A percentile compares a stretch with the other conserved stretches of the same genome.
Conservation (phyloP, 164 flowering plant genomes). For the Hamamelis virginiana region DNA sequence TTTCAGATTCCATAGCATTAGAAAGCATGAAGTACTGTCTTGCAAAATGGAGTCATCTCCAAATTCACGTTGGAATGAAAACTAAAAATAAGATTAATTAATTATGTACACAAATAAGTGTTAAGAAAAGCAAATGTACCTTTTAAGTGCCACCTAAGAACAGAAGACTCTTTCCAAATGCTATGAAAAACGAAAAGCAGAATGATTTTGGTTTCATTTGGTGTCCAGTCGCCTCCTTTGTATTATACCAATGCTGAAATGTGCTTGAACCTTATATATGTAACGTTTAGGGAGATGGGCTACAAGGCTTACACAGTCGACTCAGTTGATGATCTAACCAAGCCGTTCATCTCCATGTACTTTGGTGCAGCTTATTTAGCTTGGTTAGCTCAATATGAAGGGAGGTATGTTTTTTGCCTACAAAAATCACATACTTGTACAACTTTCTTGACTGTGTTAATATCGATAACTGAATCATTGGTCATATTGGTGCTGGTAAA, state of each 20-base stretch:
- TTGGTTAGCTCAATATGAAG: constrained; percentile 82
- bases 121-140: too few species aligned
- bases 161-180: not conserved
- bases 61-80: too few species aligned
- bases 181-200: not conserved
- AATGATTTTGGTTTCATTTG: not conserved
- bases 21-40: too few species aligned
- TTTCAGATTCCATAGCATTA: not conserved
- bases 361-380: constrained; percentile 82
- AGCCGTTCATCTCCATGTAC: constrained; percentile 85
- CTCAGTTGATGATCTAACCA: constrained; percentile 63
- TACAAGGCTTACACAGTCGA: constrained; percentile 63
- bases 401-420: constrained; percentile 45
- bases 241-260: constrained; percentile 4
- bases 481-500: not conserved
- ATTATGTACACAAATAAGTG: too few species aligned
- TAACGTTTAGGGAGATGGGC: constrained; percentile 59
- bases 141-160: not conserved
- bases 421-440: not conserved
- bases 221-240: not conserved
- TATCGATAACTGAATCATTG: not conserved
- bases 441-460: not conserved
- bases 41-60: too few species aligned
- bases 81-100: too few species aligned
- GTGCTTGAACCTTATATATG: constrained; percentile 9